A percentile compares a stretch with the other conserved stretches of the same genome.
These are phyloP conservation scores for Amanita rimosa DNA, from an alignment of 768 basidiomycete species.

Conservation along the genomic window DNA sequence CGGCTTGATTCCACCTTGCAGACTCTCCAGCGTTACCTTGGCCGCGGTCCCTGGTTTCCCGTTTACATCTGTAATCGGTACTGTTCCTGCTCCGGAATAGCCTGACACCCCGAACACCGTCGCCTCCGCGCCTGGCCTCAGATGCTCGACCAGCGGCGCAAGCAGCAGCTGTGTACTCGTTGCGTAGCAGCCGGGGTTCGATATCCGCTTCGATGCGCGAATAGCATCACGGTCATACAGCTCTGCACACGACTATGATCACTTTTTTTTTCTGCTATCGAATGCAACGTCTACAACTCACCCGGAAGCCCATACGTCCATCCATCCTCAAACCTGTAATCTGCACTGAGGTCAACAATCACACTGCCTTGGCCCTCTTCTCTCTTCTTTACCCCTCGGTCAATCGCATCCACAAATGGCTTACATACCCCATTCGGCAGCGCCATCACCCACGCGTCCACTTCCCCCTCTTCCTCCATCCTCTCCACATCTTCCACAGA, in stretches of 20 bases:
- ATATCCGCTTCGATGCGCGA: conserved; percentile 69
- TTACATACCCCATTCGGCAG: conserved; percentile 96
- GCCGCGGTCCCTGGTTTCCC: conserved; percentile 68
- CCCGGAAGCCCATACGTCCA: conserved; percentile 99
- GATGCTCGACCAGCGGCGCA: conserved; percentile 73
- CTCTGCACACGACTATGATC: conserved; percentile 42
- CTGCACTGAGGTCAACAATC: conserved; percentile 87
- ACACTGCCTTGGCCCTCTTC: conserved; percentile 51
- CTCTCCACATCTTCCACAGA: conserved; percentile 65
- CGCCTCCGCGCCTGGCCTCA: conserved; percentile 51
- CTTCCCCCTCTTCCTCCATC: conserved; percentile 84
- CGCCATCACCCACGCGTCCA: conserved; percentile 99
- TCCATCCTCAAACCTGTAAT: conserved; percentile 87
- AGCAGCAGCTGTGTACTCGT: conserved; percentile 88
- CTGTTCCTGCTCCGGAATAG: conserved; percentile 91
- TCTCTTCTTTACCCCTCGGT: conserved; percentile 56
- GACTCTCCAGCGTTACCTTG: conserved; percentile 70
- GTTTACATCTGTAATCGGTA: conserved; percentile 53
- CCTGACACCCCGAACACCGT: conserved; percentile 92
- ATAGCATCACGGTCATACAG: conserved; percentile 70
- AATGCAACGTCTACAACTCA: conserved; percentile 38
- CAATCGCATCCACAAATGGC: conserved; percentile 93
- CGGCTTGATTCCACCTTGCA: conserved; percentile 67
- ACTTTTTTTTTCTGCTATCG: conserved; percentile 11
- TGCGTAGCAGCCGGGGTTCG: conserved; percentile 97